phyloP scores from a whole-genome alignment of 768 basidiomycete species.

The Filobasidium floriforme region DNA sequence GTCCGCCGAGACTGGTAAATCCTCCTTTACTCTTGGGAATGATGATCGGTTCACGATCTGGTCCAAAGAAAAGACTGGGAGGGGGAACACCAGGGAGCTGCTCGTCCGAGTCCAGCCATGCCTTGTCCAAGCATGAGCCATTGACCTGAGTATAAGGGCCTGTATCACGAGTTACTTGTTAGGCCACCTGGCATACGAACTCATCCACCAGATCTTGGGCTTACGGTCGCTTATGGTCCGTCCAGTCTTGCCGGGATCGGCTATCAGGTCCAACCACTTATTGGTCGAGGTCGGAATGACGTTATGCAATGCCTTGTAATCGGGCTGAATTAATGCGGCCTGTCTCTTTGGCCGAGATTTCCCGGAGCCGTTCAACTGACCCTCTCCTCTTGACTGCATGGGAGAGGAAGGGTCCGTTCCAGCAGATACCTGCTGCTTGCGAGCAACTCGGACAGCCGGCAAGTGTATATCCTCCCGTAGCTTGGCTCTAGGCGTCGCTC shows the following conservation, averaged over 20 bases:
- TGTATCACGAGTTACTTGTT: not conserved
- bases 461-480: constrained; percentile 6
- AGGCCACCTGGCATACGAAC: not conserved
- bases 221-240: constrained; percentile 32
- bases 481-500: constrained; percentile 1
- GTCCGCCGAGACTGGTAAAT: constrained; percentile 79
- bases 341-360: constrained; percentile 33
- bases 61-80: constrained; percentile 35
- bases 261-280: constrained; percentile 40
- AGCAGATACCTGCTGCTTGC: not conserved
- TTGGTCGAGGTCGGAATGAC: constrained; percentile 38
- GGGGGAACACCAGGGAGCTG: constrained; percentile 7
- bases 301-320: constrained; percentile 42
- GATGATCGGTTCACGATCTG: constrained; percentile 61
- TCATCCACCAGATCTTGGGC: constrained; percentile 4
- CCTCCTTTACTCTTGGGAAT: constrained; percentile 52
- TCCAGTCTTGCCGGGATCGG: constrained; percentile 37
- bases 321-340: constrained; percentile 33
- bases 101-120: constrained; percentile 15
- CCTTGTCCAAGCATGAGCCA: constrained; percentile 31
- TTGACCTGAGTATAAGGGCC: constrained; percentile 18
- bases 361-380: not conserved
- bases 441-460: not conserved
- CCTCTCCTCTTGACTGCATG: not conserved
- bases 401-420: not conserved